phyloP scores from a whole-genome alignment of 768 basidiomycete genomes.

The Podaxis rugospora region DNA sequence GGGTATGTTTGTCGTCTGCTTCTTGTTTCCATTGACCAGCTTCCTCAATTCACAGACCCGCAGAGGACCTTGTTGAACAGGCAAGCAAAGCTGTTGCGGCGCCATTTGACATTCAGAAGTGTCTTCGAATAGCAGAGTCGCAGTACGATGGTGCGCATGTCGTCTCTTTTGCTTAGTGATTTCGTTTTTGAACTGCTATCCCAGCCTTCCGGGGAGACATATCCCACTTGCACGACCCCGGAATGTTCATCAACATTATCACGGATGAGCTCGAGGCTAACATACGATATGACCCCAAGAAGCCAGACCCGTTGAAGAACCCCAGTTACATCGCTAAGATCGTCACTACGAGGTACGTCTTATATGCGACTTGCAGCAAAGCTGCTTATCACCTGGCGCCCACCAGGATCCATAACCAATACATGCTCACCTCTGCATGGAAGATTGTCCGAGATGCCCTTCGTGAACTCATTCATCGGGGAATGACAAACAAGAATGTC shows the following conservation, averaged over 20 bases:
- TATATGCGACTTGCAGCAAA: background rate
- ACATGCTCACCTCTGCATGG: slow-evolving; percentile 83
- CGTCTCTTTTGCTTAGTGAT: background rate
- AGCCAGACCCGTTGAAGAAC: slow-evolving; percentile 27
- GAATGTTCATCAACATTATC: slow-evolving; percentile 56
- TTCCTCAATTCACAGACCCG: slow-evolving; percentile 14
- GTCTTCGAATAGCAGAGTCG: slow-evolving; percentile 66
- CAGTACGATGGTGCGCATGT: slow-evolving; percentile 58
- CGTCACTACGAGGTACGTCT: slow-evolving; percentile 52
- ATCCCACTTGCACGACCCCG: slow-evolving; percentile 58
- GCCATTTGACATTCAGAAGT: slow-evolving; percentile 62
- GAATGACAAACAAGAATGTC: slow-evolving; percentile 48
- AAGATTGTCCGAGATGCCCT: slow-evolving; percentile 61
- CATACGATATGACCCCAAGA: slow-evolving; percentile 27
- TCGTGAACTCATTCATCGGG: slow-evolving; percentile 47
- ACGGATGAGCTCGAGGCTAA: slow-evolving; percentile 53
- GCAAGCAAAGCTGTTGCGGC: slow-evolving; percentile 54
- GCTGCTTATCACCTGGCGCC: background rate
- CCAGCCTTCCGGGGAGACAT: slow-evolving; percentile 70
- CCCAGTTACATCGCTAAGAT: slow-evolving; percentile 51
- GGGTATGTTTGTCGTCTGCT: slow-evolving; percentile 37
- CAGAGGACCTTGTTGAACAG: slow-evolving; percentile 65
- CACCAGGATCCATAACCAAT: slow-evolving; percentile 73
- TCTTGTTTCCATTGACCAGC: slow-evolving; percentile 2
- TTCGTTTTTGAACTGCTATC: slow-evolving; percentile 12